Evolutionary conservation across 2,329 filamentous ascomycete species (phyloP), one percentile per base, ranked within the genome.

Genomic region (Ophiognomonia clavigignenti-juglandacearum): DNA sequence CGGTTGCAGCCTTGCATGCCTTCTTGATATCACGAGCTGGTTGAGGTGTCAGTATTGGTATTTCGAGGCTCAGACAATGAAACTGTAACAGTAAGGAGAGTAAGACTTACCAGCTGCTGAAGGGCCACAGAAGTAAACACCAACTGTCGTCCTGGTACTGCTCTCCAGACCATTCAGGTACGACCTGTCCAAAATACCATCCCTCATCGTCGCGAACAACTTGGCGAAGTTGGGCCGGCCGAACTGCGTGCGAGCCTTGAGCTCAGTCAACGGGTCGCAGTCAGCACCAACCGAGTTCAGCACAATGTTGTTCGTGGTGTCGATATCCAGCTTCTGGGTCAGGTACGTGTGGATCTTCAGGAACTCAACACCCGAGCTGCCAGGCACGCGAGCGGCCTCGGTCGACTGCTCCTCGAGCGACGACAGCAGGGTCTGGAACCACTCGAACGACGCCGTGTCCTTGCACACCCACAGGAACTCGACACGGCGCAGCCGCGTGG

Each of bases 391-490:
- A 35, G 84, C 82, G 4, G 82, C 82, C 58, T 83, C 78, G 50
- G 80, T 76, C 41, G 86, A 91, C 64, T 98, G 93, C 29, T 83
- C 77, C 68, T 98, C 93, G 19, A 98, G 85, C 0, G 88, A 95
- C 1, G 87, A 88, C 14, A 98, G 79, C 1, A 98, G 82, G 2
- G 87, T 90, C 65, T 98, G 93, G 75, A 98, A 97, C 93, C 93
- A 98, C 70, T 97, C 93, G 61, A 98, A 98, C 0, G 91, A 96
- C 27, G 81, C 86, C 0, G 91, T 96, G 61, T 96, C 91, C 66
- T 88, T 93, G 78, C 92, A 96, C 43, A 97, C 85, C 93, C 93
- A 98, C 72, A 98, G 95, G 69, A 98, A 98, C 66, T 98, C 93
- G 26, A 98, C 92, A 65, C 93, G 86, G 50, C 90, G 87, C 39